phyloP scores from a whole-genome alignment of 768 basidiomycete species.

The Termitomyces sp. region DNA sequence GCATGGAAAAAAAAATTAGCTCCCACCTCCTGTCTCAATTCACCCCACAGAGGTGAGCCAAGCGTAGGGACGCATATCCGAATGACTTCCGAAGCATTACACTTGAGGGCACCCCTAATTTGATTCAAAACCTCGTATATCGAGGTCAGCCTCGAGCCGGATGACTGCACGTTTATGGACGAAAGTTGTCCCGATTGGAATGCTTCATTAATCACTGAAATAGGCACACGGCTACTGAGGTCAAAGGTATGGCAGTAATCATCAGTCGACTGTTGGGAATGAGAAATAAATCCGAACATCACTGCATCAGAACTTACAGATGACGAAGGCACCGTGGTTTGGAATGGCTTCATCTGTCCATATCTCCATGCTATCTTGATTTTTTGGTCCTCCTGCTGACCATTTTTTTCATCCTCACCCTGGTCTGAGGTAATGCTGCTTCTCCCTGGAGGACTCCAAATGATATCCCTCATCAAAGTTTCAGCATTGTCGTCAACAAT shows the following conservation, averaged over 20 bases:
- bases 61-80: slow-evolving; percentile 60
- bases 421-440: not conserved
- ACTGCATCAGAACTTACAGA: slow-evolving; percentile 30
- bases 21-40: slow-evolving; percentile 46
- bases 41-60: slow-evolving; percentile 68
- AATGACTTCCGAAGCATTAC: slow-evolving; percentile 24
- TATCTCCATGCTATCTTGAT: slow-evolving; percentile 99
- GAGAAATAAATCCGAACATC: slow-evolving; percentile 2
- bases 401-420: slow-evolving; percentile 24
- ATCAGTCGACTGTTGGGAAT: slow-evolving; percentile 37
- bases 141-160: slow-evolving; percentile 4
- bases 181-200: slow-evolving; percentile 30
- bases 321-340: slow-evolving; percentile 60
- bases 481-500: slow-evolving; percentile 57
- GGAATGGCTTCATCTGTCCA: slow-evolving; percentile 86
- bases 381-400: slow-evolving; percentile 41
- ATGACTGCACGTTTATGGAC: slow-evolving; percentile 10
- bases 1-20: slow-evolving; percentile 11
- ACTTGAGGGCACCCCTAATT: slow-evolving; percentile 23
- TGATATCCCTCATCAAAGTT: slow-evolving; percentile 62
- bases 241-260: slow-evolving; percentile 72
- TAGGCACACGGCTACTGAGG: slow-evolving; percentile 57
- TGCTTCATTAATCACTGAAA: slow-evolving; percentile 40
- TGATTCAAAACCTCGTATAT: slow-evolving; percentile 17
- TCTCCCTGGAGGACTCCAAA: slow-evolving; percentile 64